These are phyloP conservation scores for Polysphondylium violaceum DNA, from an alignment of 78 protist species.

Conservation along the genomic window DNA sequence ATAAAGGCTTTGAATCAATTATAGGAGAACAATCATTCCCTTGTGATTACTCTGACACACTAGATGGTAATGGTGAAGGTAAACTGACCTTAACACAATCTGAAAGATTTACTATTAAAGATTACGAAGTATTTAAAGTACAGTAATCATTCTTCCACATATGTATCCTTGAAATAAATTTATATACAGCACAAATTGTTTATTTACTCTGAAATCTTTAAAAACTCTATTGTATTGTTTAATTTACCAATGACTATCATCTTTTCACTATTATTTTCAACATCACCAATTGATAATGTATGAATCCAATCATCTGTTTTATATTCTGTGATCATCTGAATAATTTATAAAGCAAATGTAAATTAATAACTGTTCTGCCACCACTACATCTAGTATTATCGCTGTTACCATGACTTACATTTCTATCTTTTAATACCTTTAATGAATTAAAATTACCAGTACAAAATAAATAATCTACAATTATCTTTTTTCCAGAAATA, in stretches of 20 bases:
- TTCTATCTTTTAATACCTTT: constrained; percentile 36
- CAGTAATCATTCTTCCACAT: too few species aligned
- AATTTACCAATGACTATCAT: constrained; percentile 29
- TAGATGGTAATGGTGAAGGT: too few species aligned
- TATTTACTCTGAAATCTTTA: too few species aligned
- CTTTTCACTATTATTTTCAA: constrained; percentile 22
- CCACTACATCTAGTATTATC: background rate
- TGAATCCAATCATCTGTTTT: constrained; percentile 66
- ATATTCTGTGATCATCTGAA: constrained; percentile 31
- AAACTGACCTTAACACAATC: too few species aligned
- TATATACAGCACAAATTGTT: too few species aligned
- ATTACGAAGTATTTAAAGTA: too few species aligned
- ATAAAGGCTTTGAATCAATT: too few species aligned
- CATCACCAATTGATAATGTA: constrained; percentile 24
- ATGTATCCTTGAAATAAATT: too few species aligned
- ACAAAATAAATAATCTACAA: constrained; percentile 15
- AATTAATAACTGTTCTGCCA: background rate
- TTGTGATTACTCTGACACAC: too few species aligned
- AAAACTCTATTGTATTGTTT: constrained; percentile 31
- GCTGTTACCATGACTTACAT: constrained; percentile 10
- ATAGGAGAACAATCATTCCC: too few species aligned
- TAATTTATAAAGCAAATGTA: background rate
- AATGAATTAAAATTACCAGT: constrained; percentile 60
- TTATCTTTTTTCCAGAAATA: background rate
- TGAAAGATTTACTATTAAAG: too few species aligned